These are phyloP conservation scores for Neophaeococcomyces aloes DNA, from an alignment of 2,329 filamentous ascomycete genomes.

Conservation along the genomic window DNA sequence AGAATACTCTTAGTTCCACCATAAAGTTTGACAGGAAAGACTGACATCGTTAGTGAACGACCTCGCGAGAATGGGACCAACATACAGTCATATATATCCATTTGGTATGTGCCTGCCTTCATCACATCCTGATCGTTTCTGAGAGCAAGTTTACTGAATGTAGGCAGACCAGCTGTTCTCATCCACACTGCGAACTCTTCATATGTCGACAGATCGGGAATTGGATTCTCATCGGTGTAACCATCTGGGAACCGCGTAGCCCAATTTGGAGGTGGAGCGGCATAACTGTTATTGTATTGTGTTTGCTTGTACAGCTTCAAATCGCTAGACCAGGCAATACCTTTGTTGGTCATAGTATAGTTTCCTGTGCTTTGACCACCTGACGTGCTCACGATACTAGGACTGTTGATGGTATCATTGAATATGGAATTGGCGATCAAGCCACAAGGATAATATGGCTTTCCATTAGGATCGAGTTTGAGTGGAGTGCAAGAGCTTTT, in stretches of 20 bases:
- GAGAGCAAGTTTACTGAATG: conserved; percentile 86
- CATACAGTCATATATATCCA: conserved; percentile 72
- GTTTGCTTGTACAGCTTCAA: conserved; percentile 64
- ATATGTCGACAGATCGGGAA: conserved; percentile 63
- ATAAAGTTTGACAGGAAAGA: conserved; percentile 58
- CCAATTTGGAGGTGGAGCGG: conserved; percentile 86
- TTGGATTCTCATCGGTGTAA: conserved; percentile 54
- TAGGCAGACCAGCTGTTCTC: conserved; percentile 86
- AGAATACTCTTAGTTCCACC: conserved; percentile 49
- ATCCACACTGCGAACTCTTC: conserved; percentile 97
- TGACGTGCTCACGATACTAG: conserved; percentile 48
- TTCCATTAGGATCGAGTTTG: conserved; percentile 40
- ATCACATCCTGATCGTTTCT: conserved; percentile 65
- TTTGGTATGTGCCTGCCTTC: conserved; percentile 59
- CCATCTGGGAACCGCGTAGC: conserved; percentile 54
- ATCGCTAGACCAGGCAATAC: conserved; percentile 82
- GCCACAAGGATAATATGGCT: conserved; percentile 86
- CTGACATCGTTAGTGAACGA: conserved; percentile 43
- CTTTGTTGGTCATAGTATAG: conserved; percentile 66
- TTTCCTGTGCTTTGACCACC: conserved; percentile 30
- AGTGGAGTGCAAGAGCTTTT: conserved; percentile 68
- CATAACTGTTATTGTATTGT: conserved; percentile 52
- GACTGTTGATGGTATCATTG: conserved; percentile 75
- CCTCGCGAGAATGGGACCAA: too few relatives aligned
- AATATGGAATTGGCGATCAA: conserved; percentile 94